phyloP scores from a whole-genome alignment of 495 filamentous ascomycete species.

The Aspergillus nanangensis region DNA sequence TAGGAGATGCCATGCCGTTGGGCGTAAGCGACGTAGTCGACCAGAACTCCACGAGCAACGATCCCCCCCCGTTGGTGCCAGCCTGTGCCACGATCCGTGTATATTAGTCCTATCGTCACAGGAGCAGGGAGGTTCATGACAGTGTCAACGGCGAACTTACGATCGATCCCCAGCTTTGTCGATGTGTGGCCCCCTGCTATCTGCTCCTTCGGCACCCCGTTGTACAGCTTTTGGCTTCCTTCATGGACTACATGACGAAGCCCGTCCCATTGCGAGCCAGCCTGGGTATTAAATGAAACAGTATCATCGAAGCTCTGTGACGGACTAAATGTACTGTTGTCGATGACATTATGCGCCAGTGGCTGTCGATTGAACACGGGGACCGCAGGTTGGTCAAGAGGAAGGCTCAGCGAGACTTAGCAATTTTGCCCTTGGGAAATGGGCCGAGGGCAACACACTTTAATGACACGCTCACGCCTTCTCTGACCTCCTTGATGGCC shows the following conservation, averaged over 20 bases:
- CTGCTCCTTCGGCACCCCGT: too few relatives aligned
- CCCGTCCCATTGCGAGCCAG: constrained; percentile 27
- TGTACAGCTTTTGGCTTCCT: neutral
- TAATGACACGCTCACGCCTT: constrained; percentile 37
- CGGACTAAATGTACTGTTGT: neutral
- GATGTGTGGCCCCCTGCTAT: too few relatives aligned
- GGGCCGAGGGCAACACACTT: constrained; percentile 20
- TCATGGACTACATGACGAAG: constrained; percentile 1
- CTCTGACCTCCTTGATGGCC: constrained; percentile 43
- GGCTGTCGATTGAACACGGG: too few relatives aligned
- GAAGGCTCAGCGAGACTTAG: too few relatives aligned
- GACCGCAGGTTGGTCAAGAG: too few relatives aligned
- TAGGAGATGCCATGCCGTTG: neutral
- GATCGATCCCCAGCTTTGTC: too few relatives aligned
- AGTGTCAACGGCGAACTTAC: too few relatives aligned
- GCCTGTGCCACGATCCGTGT: too few relatives aligned
- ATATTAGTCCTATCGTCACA: too few relatives aligned
- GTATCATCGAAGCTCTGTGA: constrained; percentile 22
- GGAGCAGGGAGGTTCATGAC: too few relatives aligned
- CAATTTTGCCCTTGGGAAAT: neutral
- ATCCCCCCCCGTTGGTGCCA: constrained; percentile 11
- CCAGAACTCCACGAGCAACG: constrained; percentile 10
- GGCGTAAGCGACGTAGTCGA: neutral
- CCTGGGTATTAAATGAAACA: constrained; percentile 38
- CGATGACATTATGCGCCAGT: too few relatives aligned